Conservation (phyloP, 345 rosid genomes). For the Physaria fendleri region DNA sequence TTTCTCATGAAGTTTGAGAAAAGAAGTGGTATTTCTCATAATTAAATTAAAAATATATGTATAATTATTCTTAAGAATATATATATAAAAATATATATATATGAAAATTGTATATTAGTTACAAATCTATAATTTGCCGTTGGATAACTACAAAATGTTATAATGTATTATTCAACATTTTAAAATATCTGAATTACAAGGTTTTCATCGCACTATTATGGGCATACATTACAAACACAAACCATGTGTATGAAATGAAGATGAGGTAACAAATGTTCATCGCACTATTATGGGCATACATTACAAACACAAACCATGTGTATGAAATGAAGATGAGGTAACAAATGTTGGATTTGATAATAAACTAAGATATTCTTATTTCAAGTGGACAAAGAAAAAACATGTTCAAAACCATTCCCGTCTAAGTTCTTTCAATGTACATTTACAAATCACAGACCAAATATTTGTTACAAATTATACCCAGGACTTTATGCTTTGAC, state of each 20-base stretch:
- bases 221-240: slow-evolving; percentile 8
- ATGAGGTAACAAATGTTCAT: background rate
- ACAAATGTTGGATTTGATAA: slow-evolving; percentile 8
- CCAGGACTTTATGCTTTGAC: slow-evolving; percentile 28
- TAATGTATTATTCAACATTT: background rate
- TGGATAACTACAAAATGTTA: background rate
- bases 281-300: background rate
- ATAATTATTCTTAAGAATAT: no score
- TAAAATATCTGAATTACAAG: background rate
- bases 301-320: slow-evolving; percentile 22
- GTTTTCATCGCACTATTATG: background rate
- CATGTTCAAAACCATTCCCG: slow-evolving; percentile 39
- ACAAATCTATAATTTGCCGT: background rate
- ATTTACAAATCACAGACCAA: slow-evolving; percentile 22
- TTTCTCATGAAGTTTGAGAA: no score
- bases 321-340: background rate
- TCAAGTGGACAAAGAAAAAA: slow-evolving; percentile 39
- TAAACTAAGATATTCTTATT: background rate
- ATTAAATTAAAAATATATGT: no score
- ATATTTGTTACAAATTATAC: slow-evolving; percentile 25
- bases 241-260: slow-evolving; percentile 9
- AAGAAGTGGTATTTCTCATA: no score
- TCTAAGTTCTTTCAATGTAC: slow-evolving; percentile 29
- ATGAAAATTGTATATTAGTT: background rate
- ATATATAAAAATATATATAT: no score